Evolutionary conservation across 2,329 filamentous ascomycete species (phyloP), one percentile per base, ranked within the genome.

Genomic region (Drechslerella stenobrocha): DNA sequence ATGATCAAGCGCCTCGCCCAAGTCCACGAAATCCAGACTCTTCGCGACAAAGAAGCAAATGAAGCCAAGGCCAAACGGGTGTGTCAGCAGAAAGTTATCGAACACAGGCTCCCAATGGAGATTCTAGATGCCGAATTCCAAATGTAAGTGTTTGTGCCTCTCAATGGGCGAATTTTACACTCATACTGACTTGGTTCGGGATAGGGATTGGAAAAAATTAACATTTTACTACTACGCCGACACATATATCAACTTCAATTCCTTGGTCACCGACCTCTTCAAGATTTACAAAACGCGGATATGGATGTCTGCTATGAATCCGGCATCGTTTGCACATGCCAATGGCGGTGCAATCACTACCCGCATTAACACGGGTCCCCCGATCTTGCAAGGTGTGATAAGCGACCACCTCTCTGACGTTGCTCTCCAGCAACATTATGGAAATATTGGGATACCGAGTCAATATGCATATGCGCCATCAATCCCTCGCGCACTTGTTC

Each of bases 181-280:
- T 30, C 32, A 37, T 69, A 44, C 37, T 69, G 23, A 64, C 53
- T 51, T 50, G 28, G 22, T 42, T 61, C 24, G 45, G 18, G 70
- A 59, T 73, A 96, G 92, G 86, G 93, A 98, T 76, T 96, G 90
- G 85, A 96, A 97, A 79, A 98, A 98, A 76, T 80, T 98, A 58
- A 98, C 95, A 0, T 97, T 97, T 78, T 98, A 96, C 79, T 98
- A 97, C 78, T 98, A 96, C 76, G 92, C 93, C 55, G 91, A 96
- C 75, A 86, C 90, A 0, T 98, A 98, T 76, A 96, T 98, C 80
- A 97, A 97, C 79, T 98, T 98, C 82, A 98, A 98, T 76, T 89
- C 90, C 1, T 84, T 98, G 13, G 93, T 98, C 53, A 96, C 91
- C 0, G 93, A 98, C 75, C 81, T 98, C 9, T 98, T 97, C 83